Conservation (phyloP, 768 basidiomycete species). For the Naganishia onofrii region DNA sequence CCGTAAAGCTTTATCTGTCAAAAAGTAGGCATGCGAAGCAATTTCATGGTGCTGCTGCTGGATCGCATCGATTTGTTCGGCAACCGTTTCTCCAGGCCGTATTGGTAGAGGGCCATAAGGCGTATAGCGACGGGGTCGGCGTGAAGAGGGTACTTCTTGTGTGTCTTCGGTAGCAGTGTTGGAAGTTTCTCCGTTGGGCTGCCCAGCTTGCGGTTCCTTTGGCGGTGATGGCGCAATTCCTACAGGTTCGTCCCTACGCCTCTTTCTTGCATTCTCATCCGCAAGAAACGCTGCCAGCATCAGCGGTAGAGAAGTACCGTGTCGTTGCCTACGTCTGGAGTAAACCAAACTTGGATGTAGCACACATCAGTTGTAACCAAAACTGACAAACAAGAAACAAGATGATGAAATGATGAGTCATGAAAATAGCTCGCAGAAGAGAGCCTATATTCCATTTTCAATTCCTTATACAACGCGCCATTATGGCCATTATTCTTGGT, state of each 20-base stretch:
- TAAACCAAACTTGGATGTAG: no score
- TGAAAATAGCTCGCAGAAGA: no score
- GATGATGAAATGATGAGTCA: no score
- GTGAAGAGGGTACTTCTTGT: neutral
- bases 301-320: neutral
- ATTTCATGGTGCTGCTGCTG: conserved; percentile 8
- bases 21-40: conserved; percentile 23
- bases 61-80: conserved; percentile 9
- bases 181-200: neutral
- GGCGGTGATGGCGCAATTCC: neutral
- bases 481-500: no score
- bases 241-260: neutral
- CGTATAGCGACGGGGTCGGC: neutral
- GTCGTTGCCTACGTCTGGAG: no score
- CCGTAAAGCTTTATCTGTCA: neutral
- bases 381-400: no score
- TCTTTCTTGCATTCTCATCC: neutral
- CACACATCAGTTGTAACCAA: no score
- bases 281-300: neutral
- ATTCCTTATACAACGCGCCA: no score
- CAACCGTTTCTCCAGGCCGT: neutral
- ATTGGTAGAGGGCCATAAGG: conserved; percentile 11
- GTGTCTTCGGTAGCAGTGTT: neutral
- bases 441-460: no score
- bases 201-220: neutral